phyloP scores from a whole-genome alignment of 192 early-diverging fungal genomes.

The Phycomyces nitens region DNA sequence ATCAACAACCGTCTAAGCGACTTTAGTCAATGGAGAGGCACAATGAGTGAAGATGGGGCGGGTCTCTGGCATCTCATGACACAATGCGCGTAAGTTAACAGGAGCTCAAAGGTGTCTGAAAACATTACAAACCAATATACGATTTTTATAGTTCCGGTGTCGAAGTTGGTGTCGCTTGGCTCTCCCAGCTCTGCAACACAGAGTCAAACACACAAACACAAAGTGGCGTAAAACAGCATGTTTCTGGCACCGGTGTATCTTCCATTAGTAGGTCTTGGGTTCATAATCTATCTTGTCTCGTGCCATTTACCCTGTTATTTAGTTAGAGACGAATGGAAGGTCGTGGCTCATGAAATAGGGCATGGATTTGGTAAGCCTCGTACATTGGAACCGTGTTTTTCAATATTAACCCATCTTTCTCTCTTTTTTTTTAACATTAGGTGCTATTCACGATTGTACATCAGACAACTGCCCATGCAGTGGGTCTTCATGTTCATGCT shows the following conservation, averaged over 20 bases:
- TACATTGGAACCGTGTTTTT: neutral
- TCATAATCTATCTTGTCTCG: neutral
- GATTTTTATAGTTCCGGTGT: conserved; percentile 57
- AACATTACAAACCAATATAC: conserved; percentile 2
- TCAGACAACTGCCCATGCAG: conserved; percentile 56
- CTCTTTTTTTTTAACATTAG: neutral
- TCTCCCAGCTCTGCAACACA: conserved; percentile 66
- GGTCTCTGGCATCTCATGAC: conserved; percentile 97
- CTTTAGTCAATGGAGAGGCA: conserved; percentile 85
- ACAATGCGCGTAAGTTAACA: conserved; percentile 51
- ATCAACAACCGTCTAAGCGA: conserved; percentile 79
- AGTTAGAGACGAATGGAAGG: conserved; percentile 81
- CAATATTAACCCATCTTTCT: no score
- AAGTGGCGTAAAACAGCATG: conserved; percentile 27
- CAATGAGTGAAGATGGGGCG: conserved; percentile 62
- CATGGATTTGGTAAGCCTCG: conserved; percentile 62
- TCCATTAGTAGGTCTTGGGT: conserved; percentile 42
- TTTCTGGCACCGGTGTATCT: conserved; percentile 83
- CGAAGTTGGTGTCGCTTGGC: conserved; percentile 88
- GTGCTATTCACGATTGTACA: conserved; percentile 90
- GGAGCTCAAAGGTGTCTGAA: neutral
- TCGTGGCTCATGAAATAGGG: conserved; percentile 93
- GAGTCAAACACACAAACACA: conserved; percentile 38
- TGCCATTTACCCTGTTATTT: neutral
- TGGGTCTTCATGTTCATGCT: conserved; percentile 45